A percentile compares a stretch with the other conserved stretches of the same genome.
phyloP scores from a whole-genome alignment of 2,329 filamentous ascomycete genomes.

The Penicillium polonicum region DNA sequence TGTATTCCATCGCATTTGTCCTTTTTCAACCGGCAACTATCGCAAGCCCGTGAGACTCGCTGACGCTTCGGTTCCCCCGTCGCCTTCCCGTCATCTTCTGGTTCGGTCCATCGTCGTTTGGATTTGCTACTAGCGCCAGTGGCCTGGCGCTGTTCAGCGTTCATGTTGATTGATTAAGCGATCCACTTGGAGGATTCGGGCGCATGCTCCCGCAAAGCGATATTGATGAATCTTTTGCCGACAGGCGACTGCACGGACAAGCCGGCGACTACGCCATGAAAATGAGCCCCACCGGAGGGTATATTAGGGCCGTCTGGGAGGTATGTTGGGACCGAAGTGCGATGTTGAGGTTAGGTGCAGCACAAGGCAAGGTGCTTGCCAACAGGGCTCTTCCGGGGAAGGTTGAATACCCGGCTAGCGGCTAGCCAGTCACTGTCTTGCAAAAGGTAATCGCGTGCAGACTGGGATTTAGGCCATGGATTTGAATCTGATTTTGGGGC shows the following conservation, averaged over 20 bases:
- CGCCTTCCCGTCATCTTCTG: constrained; percentile 31
- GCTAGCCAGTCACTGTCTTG: constrained; percentile 19
- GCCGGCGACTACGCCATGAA: constrained; percentile 19
- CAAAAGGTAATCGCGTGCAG: constrained; percentile 17
- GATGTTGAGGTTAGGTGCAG: constrained; percentile 1
- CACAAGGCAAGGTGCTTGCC: not conserved
- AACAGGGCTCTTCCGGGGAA: constrained; percentile 17
- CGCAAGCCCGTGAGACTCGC: constrained; percentile 67
- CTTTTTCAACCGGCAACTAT: constrained; percentile 64
- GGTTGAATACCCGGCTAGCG: constrained; percentile 14
- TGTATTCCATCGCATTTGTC: constrained; percentile 72
- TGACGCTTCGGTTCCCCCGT: constrained; percentile 55
- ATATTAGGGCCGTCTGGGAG: constrained; percentile 1
- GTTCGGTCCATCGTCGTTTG: constrained; percentile 33
- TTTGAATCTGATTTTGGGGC: not conserved
- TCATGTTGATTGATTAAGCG: constrained; percentile 33
- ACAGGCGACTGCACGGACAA: constrained; percentile 17
- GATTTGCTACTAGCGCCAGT: constrained; percentile 30
- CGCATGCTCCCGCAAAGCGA: constrained; percentile 31
- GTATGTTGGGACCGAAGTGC: not conserved
- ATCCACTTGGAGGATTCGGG: constrained; percentile 26
- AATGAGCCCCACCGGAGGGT: constrained; percentile 3
- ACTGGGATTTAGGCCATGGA: not conserved
- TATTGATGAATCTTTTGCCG: constrained; percentile 34
- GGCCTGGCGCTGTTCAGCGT: constrained; percentile 34